Evolutionary conservation across 1,284 basidiomycete species (phyloP).

Genomic region (Puccinia novopanici): DNA sequence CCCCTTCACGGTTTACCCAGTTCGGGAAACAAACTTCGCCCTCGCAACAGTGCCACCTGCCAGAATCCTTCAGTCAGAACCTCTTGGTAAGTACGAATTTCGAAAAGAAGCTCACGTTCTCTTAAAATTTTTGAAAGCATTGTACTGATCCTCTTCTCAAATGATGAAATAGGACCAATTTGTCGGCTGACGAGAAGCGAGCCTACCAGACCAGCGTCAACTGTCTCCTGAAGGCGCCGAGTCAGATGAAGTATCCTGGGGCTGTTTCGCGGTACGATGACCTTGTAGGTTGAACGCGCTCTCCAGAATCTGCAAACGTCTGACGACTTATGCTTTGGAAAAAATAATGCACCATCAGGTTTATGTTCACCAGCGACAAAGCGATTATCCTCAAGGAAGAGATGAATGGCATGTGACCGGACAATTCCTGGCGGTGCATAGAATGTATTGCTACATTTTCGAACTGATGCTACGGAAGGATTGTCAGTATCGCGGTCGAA

Average conservation of each 20-base stretch:
- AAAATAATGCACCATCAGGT: slow-evolving; percentile 18
- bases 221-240: slow-evolving; percentile 39
- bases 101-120: neutral
- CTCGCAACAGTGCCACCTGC: slow-evolving; percentile 25
- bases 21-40: slow-evolving; percentile 1
- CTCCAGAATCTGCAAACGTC: neutral
- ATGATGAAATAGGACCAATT: slow-evolving; percentile 24
- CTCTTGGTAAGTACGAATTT: slow-evolving; percentile 27
- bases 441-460: slow-evolving; percentile 45
- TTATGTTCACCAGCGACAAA: slow-evolving; percentile 46
- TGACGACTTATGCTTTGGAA: neutral
- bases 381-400: slow-evolving; percentile 42
- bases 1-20: slow-evolving; percentile 20
- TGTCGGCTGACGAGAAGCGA: slow-evolving; percentile 30
- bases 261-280: slow-evolving; percentile 45
- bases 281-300: slow-evolving; percentile 19
- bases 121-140: too few species aligned
- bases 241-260: slow-evolving; percentile 46
- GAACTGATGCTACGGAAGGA: slow-evolving; percentile 39
- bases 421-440: slow-evolving; percentile 36
- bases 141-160: neutral
- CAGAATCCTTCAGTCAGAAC: slow-evolving; percentile 40
- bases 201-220: slow-evolving; percentile 16
- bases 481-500: slow-evolving; percentile 33
- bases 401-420: slow-evolving; percentile 47